Evolutionary conservation across 352 stramenopile genomes (phyloP), one percentile per base, ranked within the genome.

Genomic region (Phytophthora tubulina): DNA sequence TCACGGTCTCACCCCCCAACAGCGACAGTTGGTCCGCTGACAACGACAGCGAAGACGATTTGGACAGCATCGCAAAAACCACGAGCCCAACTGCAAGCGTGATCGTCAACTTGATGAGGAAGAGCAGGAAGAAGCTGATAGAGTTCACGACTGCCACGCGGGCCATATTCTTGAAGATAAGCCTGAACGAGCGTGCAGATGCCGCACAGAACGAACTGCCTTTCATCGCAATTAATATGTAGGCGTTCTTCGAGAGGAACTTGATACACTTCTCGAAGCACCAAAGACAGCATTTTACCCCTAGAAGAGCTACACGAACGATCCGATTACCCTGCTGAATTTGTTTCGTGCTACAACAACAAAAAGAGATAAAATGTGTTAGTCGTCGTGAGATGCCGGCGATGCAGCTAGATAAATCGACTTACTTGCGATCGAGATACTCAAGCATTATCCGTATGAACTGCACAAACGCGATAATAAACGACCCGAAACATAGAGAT

Each of bases 231-330:
- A 97, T 88, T 41, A 96, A 57, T 49, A 98, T 98, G 78, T 98
- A 98, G 13, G 93, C 92, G 84, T 99, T 99, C 73, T 97, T 98
- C 74, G 97, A 99, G 33, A 99, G 76, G 70, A 99, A 99, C 71
- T 98, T 98, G 74, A 99, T 91, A 67, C 94, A 98, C 67, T 98
- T 98, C 56, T 97, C 88, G 50, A 97, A 90, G 79, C 96, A 99
- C 89, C 94, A 99, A 53, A 99, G 82, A 73, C 91, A 99, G 92
- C 98, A 88, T 81, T 89, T 77, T 30, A 94, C 68, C 4, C 66
- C 66, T 46, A 94, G 30, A 31, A 97, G 88, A 9, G 97, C 77
- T 64, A 97, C 90, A 50, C 91, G 96, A 49, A 98, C 81, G 7
- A 92, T 55, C 8, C 85, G 72, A 44, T 96, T 98, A 32, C 31